Evolutionary conservation across 345 rosid genomes (phyloP).

Genomic region (Camelina hispida): DNA sequence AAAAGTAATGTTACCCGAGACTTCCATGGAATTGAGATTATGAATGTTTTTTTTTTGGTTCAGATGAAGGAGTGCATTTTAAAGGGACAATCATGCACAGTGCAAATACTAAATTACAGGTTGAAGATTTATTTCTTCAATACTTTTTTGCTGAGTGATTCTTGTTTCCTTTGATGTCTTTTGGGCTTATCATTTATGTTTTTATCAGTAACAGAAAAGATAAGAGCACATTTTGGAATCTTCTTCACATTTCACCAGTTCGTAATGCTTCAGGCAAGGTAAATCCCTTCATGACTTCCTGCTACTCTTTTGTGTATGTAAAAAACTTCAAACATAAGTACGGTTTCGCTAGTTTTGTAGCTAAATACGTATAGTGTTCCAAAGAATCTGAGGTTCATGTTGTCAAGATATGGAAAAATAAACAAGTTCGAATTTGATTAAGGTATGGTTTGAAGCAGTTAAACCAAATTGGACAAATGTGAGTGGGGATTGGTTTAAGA

Average conservation of each 20-base stretch:
- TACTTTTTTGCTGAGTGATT: background rate
- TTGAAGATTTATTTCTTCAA: conserved; percentile 43
- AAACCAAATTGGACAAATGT: too few relatives aligned
- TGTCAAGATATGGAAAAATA: too few relatives aligned
- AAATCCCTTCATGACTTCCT: conserved; percentile 3
- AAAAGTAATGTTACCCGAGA: background rate
- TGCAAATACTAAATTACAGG: conserved; percentile 96
- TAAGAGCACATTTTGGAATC: conserved; percentile 81
- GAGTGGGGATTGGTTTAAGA: background rate
- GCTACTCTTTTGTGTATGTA: background rate
- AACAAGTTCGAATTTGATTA: too few relatives aligned
- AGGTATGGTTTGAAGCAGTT: too few relatives aligned
- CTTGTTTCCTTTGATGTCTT: conserved; percentile 42
- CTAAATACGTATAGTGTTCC: background rate
- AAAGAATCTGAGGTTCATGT: too few relatives aligned
- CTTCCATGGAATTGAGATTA: background rate
- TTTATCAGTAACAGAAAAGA: conserved; percentile 69
- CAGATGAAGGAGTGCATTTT: conserved; percentile 77
- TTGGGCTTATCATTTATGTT: conserved; percentile 32
- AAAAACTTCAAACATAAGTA: background rate
- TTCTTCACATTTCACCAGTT: conserved; percentile 89
- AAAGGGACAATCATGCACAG: conserved; percentile 81
- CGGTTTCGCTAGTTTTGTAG: background rate
- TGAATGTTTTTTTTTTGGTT: conserved; percentile 15
- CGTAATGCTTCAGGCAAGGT: conserved; percentile 98